Base-by-base conservation (phyloP, 2,329 filamentous ascomycete species). In the Ophiognomonia clavigignenti-juglandacearum region DNA sequence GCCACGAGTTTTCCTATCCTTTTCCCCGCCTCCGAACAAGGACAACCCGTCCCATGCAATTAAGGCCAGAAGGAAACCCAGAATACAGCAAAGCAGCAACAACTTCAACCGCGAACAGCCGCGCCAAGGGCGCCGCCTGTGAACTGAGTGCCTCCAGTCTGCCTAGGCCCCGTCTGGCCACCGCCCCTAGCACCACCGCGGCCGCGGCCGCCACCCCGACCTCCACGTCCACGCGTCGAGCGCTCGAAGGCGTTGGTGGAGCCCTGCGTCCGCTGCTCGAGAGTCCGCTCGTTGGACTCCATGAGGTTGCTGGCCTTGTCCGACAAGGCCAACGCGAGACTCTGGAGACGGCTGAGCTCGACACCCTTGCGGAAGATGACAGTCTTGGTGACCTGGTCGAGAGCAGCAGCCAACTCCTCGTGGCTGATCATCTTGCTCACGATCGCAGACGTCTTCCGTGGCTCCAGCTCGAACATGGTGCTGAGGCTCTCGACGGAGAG, bases 351-450 rank as follows among this genome's bases (percentile, higher is more conserved):
- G 63, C 89, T 96, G 55, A 98, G 82, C 77, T 98, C 95, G 54
- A 98, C 93, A 50, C 93, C 95, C 83, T 98, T 97, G 70, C 93
- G 86, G 88, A 98, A 98, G 73, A 97, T 93, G 70, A 98, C 89
- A 43, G 89, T 95, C 57, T 87, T 85, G 61, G 95, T 96, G 71
- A 98, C 92, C 72, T 98, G 93, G 74, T 98, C 95, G 23, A 98
- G 82, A 31, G 93, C 95, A 36, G 93, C 93, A 9, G 88, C 88
- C 41, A 98, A 84, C 70, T 98, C 93, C 71, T 98, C 93, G 74
- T 98, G 93, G 61, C 90, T 95, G 68, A 98, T 97, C 93, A 98
- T 98, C 77, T 95, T 95, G 78, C 89, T 95, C 62, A 98, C 83
- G 47, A 98, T 84, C 29, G 93, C 90, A n/a, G 87, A 77, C 43